Base-by-base conservation (phyloP, 768 basidiomycete species). In the Suillus tomentosus region DNA sequence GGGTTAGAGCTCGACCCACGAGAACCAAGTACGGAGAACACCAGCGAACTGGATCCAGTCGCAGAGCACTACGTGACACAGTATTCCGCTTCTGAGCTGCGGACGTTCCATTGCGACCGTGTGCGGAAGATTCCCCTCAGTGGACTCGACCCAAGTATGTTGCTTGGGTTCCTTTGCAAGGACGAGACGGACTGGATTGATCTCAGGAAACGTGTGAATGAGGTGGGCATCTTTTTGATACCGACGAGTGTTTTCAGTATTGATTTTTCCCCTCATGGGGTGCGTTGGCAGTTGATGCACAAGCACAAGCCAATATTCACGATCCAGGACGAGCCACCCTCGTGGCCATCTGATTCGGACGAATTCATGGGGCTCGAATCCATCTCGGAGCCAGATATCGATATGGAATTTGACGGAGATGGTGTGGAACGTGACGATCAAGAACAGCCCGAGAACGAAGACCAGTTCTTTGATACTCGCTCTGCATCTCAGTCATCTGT, bases 91-190 rank as follows among this genome's bases (percentile, higher is more conserved):
- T 66, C 81, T 5, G 93, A 96, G 72, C 79, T 98, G 40, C 85
- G 85, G 70, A 96, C 93, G 14, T 99, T 95, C 80, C 97, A 99
- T 76, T 95, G 95, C 74, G 97, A 99, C n/a, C 87, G 90, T 19
- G 90, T 99, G 45, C 83, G 94, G 72, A 98, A 96, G 85, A 96
- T 99, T 92, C 90, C 90, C 0, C 77, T 99, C 42, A 86, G 87
- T 47, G 91, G 90, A 36, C 79, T 99, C 62, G 97, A 99, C 74
- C 97, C 96, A 27, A 97, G 95, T 69, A 98, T 99, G 97, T 80
- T 99, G 8, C 84, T 99, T 64, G 96, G 96, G 13, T 99, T 99
- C 73, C 72, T 98, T 68, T 89, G 90, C 73, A 85, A 85, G 69
- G 87, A 92, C 71, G 90, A 94, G 77, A 79, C 73, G 19, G 96